phyloP scores from a whole-genome alignment of 768 basidiomycete genomes.

The Macrolepiota fuliginosa region DNA sequence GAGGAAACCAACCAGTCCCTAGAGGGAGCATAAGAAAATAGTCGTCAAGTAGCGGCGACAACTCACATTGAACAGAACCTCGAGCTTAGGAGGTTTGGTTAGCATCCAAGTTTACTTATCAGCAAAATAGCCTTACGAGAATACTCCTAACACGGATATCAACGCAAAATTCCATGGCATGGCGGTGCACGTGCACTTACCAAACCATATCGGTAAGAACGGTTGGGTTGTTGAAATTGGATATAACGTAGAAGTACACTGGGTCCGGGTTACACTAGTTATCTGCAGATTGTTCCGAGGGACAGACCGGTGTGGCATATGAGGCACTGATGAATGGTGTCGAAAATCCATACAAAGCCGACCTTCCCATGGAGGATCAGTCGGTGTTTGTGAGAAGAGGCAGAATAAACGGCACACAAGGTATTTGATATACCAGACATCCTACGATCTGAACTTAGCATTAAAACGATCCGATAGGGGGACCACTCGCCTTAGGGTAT shows the following conservation, averaged over 20 bases:
- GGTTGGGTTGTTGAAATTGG: constrained; percentile 45
- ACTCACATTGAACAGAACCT: constrained; percentile 55
- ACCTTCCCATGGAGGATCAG: constrained; percentile 32
- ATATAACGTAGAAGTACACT: constrained; percentile 56
- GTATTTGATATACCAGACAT: constrained; percentile 50
- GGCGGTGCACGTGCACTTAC: constrained; percentile 28
- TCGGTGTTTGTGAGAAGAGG: not conserved
- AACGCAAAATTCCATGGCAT: not conserved
- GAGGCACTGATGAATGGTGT: constrained; percentile 50
- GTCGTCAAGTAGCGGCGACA: not conserved
- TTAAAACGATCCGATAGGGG: no score
- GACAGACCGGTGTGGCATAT: constrained; percentile 51
- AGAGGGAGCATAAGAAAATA: not conserved
- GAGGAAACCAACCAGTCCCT: constrained; percentile 55
- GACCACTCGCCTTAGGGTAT: constrained; percentile 34
- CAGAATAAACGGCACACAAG: constrained; percentile 31
- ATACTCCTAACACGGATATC: constrained; percentile 40
- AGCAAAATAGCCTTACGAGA: constrained; percentile 31
- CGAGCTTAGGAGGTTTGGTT: constrained; percentile 33
- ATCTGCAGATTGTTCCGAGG: not conserved
- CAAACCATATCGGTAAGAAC: constrained; percentile 42
- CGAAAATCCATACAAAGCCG: constrained; percentile 44
- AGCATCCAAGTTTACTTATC: not conserved
- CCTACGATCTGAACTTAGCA: constrained; percentile 23
- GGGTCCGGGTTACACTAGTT: not conserved